Evolutionary conservation across 192 early-diverging fungal genomes (phyloP), one percentile per base, ranked within the genome.

Genomic region (Chytriomyces sp.): DNA sequence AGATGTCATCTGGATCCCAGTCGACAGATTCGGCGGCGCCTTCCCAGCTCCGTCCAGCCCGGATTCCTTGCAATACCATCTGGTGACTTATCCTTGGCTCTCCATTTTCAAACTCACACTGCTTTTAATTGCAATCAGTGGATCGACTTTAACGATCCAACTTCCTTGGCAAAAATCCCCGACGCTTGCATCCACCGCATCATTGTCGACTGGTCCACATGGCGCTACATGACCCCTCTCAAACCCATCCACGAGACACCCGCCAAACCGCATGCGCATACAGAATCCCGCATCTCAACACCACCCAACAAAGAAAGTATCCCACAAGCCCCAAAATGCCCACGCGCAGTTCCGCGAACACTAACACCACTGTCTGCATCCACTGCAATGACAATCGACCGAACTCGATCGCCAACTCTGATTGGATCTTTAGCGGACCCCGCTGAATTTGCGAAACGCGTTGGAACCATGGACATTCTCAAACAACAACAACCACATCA

Each of bases 1-100:
- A 2, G 11, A 69, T 1, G 18, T 20, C 2, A 2, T 57, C 69
- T 57, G 69, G 50, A 62, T 80, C 50, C 76, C 79, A 0, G 18
- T n/a, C 50, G 82, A 83, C 61, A 35, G 69, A 2, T 83, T 83
- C 64, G 82, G 82, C 16, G 82, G 82, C 9, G 82, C 79, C 7
- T 83, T 83, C 67, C 63, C 60, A 9, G 59, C 64, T 4, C 13
- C 75, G 8, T 26, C 63, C 20, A 11, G 61, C 13, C 9, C 7
- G 9, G 20, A 18, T 49, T 13, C 74, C 4, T 23, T 68, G 45
- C 65, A 35, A 9, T 43, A 35, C 35, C 66, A 68, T 69, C 78
- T 62, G n/a, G 28, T 49, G 11, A 77, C 3, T 57, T 57, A 48
- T 69, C 77, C 16, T 61, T 49, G 77, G 79, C 35, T 68, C 35